Evolutionary conservation across 352 stramenopile genomes (phyloP), one percentile per base, ranked within the genome.

Genomic region (Aphanomyces euteiches): DNA sequence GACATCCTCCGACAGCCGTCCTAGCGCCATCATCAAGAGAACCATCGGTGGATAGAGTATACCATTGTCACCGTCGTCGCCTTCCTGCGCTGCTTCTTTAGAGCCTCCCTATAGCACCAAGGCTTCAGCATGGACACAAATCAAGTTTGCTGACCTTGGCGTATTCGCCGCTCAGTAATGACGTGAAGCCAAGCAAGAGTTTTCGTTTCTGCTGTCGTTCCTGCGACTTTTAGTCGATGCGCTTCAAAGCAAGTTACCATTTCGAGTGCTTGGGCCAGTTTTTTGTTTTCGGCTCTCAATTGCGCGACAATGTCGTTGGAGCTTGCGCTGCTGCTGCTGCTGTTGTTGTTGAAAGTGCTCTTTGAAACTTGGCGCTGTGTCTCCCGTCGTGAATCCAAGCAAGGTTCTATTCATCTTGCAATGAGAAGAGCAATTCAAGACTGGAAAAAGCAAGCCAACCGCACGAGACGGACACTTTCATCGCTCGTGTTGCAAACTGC

Each of bases 401-500:
- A 13, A 66, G 19, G 19, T 66, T 59, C 7, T 65, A 12, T 12
- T 3, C 19, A 34, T 21, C 19, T n/a, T 21, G 5, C 53, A 13
- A 38, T 36, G 53, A 15, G 5, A 38, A 19, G 1, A 64, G 5
- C 19, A 45, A 15, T 10, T 34, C 56, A 45, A 40, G 10, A 64
- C 36, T 37, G 3, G 17, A 8, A 40, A 36, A 7, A 28, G 17
- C 53, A 63, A 39, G 17, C 40, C n/a, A 0, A 38, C 37, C 57
- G 37, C 37, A 66, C 13, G 57, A 13, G 50, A 34, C 50, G 5
- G 17, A 36, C 4, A 92, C 83, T 36, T 88, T 75, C 82, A 90
- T 89, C n/a, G 84, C 84, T 5, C 84, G 78, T 56, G 89, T 80
- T 2, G 83, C 84, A 61, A 92, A 90, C n/a, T 86, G 81, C 37